A percentile compares a stretch with the other conserved stretches of the same genome.
Conservation (phyloP, 192 early-diverging fungal species). For the Chytriomyces confervae region DNA sequence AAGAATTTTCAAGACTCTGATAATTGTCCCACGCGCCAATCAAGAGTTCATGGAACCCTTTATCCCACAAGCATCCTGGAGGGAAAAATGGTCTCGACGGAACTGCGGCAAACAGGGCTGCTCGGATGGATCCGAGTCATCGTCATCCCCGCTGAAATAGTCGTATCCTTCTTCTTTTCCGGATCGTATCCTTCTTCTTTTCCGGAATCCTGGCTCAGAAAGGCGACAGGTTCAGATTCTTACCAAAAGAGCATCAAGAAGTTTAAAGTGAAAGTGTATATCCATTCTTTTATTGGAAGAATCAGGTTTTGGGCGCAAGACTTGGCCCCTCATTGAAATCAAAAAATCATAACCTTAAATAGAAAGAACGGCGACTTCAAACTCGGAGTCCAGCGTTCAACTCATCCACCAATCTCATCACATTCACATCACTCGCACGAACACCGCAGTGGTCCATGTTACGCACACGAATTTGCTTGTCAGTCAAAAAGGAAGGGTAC, state of each 20-base stretch:
- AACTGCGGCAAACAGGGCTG: slow-evolving; percentile 77
- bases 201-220: slow-evolving; percentile 60
- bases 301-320: too few species aligned
- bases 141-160: slow-evolving; percentile 45
- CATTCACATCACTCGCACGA: slow-evolving; percentile 4
- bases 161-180: too few species aligned
- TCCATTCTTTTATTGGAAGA: too few species aligned
- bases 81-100: slow-evolving; percentile 95
- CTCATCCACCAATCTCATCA: not conserved
- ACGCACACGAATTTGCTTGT: not conserved
- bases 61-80: slow-evolving; percentile 95
- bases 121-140: slow-evolving; percentile 10
- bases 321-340: too few species aligned
- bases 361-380: too few species aligned
- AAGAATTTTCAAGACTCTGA: slow-evolving; percentile 81
- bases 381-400: too few species aligned
- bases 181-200: slow-evolving; percentile 65
- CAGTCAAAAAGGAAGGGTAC: slow-evolving; percentile 2
- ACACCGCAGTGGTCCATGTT: not conserved
- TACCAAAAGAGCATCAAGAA: too few species aligned
- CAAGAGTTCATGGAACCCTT: slow-evolving; percentile 88
- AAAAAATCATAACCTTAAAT: too few species aligned
- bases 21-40: slow-evolving; percentile 88
- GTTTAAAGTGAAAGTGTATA: too few species aligned
- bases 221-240: slow-evolving; percentile 57